phyloP scores from a whole-genome alignment of 768 basidiomycete genomes.

The Hygrophorus pudorinus region DNA sequence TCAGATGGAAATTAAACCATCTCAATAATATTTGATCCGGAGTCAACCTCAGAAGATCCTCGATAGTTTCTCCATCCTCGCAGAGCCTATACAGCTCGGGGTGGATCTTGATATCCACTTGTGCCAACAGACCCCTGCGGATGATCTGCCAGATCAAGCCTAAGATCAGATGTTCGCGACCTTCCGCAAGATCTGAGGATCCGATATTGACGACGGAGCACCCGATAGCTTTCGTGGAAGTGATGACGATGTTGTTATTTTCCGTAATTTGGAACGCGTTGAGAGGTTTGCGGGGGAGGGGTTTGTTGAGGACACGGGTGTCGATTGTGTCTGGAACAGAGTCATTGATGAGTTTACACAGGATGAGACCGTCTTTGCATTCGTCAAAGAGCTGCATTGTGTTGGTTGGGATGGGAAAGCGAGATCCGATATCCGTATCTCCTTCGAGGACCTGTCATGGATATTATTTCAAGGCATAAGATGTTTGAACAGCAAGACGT shows the following conservation, averaged over 20 bases:
- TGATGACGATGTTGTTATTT: slow-evolving; percentile 99
- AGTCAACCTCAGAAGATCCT: slow-evolving; percentile 86
- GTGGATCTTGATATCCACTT: slow-evolving; percentile 97
- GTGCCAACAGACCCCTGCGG: slow-evolving; percentile 80
- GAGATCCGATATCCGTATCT: slow-evolving; percentile 71
- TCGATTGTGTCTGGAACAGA: slow-evolving; percentile 99
- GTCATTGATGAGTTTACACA: slow-evolving; percentile 98
- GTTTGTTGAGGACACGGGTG: slow-evolving; percentile 93
- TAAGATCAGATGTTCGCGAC: slow-evolving; percentile 91
- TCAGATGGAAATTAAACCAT: slow-evolving; percentile 99
- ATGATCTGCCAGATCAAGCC: slow-evolving; percentile 99
- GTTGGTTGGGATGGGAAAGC: slow-evolving; percentile 87
- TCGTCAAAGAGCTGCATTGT: slow-evolving; percentile 99
- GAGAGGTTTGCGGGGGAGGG: slow-evolving; percentile 66
- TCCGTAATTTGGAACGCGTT: slow-evolving; percentile 99
- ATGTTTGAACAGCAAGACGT: slow-evolving; percentile 18
- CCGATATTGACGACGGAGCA: slow-evolving; percentile 99
- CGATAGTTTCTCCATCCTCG: slow-evolving; percentile 95
- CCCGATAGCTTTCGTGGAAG: slow-evolving; percentile 95
- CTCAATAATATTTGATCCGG: slow-evolving; percentile 96
- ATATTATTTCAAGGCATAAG: slow-evolving; percentile 7
- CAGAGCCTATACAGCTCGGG: slow-evolving; percentile 94
- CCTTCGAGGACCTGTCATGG: slow-evolving; percentile 72
- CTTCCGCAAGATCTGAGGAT: slow-evolving; percentile 83
- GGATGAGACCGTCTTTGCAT: slow-evolving; percentile 88